Percentiles rank a stretch among this genome's conserved stretches.
phyloP scores from a whole-genome alignment of 768 basidiomycete species.

The Chiua virens region DNA sequence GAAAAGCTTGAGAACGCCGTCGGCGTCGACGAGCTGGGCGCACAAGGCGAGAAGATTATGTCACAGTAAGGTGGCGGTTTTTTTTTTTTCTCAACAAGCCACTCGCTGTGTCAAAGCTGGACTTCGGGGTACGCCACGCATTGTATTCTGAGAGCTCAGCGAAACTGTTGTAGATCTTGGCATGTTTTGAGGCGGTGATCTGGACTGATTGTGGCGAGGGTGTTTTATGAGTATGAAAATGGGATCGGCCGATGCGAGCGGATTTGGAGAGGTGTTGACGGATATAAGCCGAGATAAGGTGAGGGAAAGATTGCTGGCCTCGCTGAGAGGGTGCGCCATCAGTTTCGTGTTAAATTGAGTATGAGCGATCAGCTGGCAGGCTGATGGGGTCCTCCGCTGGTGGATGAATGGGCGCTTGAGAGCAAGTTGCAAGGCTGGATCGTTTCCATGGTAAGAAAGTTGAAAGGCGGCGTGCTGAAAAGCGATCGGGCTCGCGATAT shows the following conservation, averaged over 20 bases:
- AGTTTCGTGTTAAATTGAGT: conserved; percentile 1
- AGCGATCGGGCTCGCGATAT: conserved; percentile 20
- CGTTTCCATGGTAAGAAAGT: conserved; percentile 32
- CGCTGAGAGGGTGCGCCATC: conserved; percentile 15
- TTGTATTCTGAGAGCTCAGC: conserved; percentile 5
- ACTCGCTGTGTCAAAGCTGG: neutral
- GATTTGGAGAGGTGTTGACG: conserved; percentile 20
- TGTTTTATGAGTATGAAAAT: conserved; percentile 6
- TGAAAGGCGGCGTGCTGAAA: conserved; percentile 7
- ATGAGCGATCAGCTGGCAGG: conserved; percentile 6
- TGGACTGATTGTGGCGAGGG: conserved; percentile 5
- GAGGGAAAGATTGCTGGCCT: conserved; percentile 5
- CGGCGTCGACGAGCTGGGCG: conserved; percentile 23
- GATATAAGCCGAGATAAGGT: conserved; percentile 19
- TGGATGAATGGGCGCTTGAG: conserved; percentile 4
- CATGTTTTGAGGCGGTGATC: conserved; percentile 4
- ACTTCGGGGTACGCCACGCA: conserved; percentile 1
- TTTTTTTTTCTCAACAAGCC: conserved; percentile 2
- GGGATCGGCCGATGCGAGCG: conserved; percentile 15
- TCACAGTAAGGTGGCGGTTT: conserved; percentile 11
- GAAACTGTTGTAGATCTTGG: conserved; percentile 7
- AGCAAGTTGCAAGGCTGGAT: neutral
- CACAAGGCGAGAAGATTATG: conserved; percentile 25
- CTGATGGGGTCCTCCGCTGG: neutral
- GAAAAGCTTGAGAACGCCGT: conserved; percentile 24